These are phyloP conservation scores for Sicyos baderoa DNA, from an alignment of 306 rosid genomes.

Conservation along the genomic window DNA sequence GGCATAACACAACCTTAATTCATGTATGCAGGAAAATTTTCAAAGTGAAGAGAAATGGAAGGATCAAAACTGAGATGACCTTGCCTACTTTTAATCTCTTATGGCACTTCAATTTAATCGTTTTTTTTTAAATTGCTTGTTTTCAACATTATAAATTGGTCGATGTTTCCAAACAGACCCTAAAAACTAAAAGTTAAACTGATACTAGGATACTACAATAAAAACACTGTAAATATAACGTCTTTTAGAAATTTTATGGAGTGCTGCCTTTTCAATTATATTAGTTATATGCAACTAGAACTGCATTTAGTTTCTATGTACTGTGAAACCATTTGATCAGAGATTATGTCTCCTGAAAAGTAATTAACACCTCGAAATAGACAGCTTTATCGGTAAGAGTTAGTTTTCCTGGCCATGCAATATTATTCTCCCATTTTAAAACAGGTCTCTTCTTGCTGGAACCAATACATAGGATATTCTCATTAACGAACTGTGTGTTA, in stretches of 20 bases:
- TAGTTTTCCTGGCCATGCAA: conserved; percentile 97
- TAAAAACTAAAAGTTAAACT: neutral
- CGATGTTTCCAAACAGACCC: neutral
- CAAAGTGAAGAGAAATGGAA: no score
- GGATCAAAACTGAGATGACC: no score
- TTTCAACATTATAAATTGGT: neutral
- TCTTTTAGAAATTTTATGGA: neutral
- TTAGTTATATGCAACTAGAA: neutral
- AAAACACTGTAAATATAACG: neutral
- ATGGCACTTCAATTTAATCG: no score
- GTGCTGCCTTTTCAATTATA: neutral
- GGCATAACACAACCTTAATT: neutral
- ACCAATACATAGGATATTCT: conserved; percentile 71
- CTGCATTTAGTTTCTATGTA: neutral
- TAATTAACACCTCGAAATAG: conserved; percentile 73
- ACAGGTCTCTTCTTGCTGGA: conserved; percentile 77
- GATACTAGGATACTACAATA: neutral
- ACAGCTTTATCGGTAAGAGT: conserved; percentile 83
- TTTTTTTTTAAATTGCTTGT: no score
- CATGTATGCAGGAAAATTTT: no score
- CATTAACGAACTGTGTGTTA: conserved; percentile 46
- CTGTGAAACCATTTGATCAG: neutral
- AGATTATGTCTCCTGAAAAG: neutral
- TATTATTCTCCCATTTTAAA: conserved; percentile 86
- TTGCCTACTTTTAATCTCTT: no score